A percentile compares a stretch with the other conserved stretches of the same genome.
Evolutionary conservation across 148 eudicot species (phyloP).

Genomic region (Euryodendron excelsum): DNA sequence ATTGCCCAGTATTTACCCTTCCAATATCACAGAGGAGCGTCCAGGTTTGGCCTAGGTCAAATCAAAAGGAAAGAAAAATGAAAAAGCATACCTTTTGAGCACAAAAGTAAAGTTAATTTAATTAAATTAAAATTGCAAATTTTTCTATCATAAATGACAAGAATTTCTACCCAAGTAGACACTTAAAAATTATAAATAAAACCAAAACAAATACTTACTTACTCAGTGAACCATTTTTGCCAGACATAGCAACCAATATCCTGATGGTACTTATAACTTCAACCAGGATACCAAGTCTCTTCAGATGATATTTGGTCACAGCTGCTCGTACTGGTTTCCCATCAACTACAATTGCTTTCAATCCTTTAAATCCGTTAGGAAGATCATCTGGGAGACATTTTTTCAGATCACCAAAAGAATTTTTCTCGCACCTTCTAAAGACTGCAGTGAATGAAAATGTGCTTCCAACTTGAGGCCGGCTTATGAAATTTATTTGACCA

Average conservation of each 20-base stretch:
- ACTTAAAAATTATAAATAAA: background rate
- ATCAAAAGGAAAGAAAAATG: background rate
- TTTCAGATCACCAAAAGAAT: slow-evolving; percentile 23
- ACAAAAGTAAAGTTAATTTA: background rate
- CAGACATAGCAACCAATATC: slow-evolving; percentile 25
- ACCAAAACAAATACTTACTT: slow-evolving; percentile 30
- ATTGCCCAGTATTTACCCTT: background rate
- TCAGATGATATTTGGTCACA: slow-evolving; percentile 60
- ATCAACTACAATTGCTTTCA: slow-evolving; percentile 57
- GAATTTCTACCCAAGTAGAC: too few relatives aligned
- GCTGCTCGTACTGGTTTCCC: slow-evolving; percentile 54
- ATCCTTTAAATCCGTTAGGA: slow-evolving; percentile 44
- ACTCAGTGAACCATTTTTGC: slow-evolving; percentile 28
- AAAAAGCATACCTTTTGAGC: background rate
- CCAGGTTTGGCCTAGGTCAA: background rate
- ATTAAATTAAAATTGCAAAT: background rate
- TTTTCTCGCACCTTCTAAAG: slow-evolving; percentile 37
- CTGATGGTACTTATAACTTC: slow-evolving; percentile 41
- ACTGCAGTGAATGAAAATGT: slow-evolving; percentile 59
- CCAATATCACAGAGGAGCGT: background rate
- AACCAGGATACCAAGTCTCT: slow-evolving; percentile 54
- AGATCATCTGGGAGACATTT: slow-evolving; percentile 36
- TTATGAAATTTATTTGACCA: slow-evolving; percentile 57
- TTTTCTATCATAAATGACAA: background rate
- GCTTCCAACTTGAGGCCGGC: slow-evolving; percentile 60